Evolutionary conservation across 169 alveolate species (phyloP), one percentile per base, ranked within the genome.

Genomic region (Babesia divergens): DNA sequence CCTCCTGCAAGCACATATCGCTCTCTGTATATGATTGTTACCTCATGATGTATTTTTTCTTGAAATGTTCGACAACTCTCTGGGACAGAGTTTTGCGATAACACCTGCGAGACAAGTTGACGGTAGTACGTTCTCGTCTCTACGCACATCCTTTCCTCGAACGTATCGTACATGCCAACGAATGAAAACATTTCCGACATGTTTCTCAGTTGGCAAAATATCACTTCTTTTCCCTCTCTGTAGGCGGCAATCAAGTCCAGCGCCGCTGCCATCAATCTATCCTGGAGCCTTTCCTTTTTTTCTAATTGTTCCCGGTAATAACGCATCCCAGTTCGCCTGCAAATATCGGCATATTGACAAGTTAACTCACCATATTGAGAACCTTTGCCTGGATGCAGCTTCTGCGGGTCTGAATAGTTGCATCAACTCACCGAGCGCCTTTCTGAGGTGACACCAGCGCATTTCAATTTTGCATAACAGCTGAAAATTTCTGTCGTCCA

Each of bases 201-300:
- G 67, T 75, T 75, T 8, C 59, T 31, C 5, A 75, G 74, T 26
- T 75, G 85, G 60, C 80, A 64, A 29, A 65, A 75, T 1, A 44
- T 24, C 8, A 65, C 80, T 11, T 62, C 59, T 6, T 22, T 31
- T 0, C 80, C 74, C 14, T 46, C 29, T 8, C 85, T 55, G 60
- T 75, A 64, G 14, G 14, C 20, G 20, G 62, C 14, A 5, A 75
- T 40, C 1, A 14, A 2, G 47, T 60, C 71, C 28, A 75, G 68
- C 65, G 34, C 9, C 6, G 62, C 85, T 11, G 47, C 35, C 55
- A 46, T 35, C 3, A 75, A 16, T 16, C 52, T 29, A 5, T 75
- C 74, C 50, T 75, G 20, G 38, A 75, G 37, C 28, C 20, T 37
- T 6, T 32, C 37, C 20, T 51, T 52, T n/a, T 47, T 28, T 11